phyloP scores from a whole-genome alignment of 1,139 yeast species.

The Hanseniaspora sp. region DNA sequence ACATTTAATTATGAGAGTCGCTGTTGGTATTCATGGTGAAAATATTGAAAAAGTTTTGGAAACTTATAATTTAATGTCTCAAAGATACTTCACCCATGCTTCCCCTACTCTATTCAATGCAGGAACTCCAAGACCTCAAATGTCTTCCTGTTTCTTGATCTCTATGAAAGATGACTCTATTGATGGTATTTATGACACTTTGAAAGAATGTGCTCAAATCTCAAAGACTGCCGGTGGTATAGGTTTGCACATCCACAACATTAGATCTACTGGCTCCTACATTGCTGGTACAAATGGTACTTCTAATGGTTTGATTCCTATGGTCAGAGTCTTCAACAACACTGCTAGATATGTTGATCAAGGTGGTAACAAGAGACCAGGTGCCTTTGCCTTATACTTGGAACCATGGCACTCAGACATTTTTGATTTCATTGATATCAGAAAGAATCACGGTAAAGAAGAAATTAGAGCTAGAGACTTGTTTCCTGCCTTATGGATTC shows the following conservation, averaged over 20 bases:
- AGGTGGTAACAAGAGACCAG: conserved; percentile 91
- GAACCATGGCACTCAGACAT: conserved; percentile 92
- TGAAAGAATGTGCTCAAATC: conserved; percentile 75
- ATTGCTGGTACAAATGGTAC: conserved; percentile 87
- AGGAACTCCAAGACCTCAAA: conserved; percentile 76
- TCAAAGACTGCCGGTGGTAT: conserved; percentile 89
- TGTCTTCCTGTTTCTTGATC: conserved; percentile 80
- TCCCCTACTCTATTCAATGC: conserved; percentile 85
- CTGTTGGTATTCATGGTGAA: conserved; percentile 74
- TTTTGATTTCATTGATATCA: conserved; percentile 68
- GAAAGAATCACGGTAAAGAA: conserved; percentile 86
- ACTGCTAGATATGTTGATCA: conserved; percentile 89
- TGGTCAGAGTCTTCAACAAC: conserved; percentile 81
- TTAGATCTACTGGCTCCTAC: conserved; percentile 74
- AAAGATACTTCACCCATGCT: conserved; percentile 75
- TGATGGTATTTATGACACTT: conserved; percentile 79
- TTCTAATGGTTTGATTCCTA: conserved; percentile 78
- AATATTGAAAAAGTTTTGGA: conserved; percentile 63
- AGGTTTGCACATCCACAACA: conserved; percentile 73
- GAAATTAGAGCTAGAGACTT: conserved; percentile 82
- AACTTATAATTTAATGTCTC: conserved; percentile 76
- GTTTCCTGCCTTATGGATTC: conserved; percentile 86
- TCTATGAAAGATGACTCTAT: conserved; percentile 86
- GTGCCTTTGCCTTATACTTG: conserved; percentile 78
- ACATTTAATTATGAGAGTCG: conserved; percentile 79